These are phyloP conservation scores for Corymbia maculata DNA, from an alignment of 345 rosid species.

Conservation along the genomic window DNA sequence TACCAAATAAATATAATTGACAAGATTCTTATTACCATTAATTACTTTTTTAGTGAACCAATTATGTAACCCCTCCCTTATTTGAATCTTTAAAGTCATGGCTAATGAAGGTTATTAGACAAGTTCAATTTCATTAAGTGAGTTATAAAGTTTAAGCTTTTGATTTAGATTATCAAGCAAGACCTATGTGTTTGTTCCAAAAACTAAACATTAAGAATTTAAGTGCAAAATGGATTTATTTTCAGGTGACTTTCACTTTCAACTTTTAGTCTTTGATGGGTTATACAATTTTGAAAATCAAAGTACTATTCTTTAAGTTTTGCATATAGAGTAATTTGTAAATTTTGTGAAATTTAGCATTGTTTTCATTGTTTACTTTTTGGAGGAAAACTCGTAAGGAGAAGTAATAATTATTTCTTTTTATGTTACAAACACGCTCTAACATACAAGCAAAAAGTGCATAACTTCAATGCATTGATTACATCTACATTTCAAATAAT, in stretches of 20 bases:
- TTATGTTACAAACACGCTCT: not conserved
- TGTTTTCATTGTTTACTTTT: not conserved
- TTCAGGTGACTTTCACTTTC: not conserved
- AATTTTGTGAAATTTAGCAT: not conserved
- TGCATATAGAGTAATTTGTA: not conserved
- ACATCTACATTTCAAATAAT: not conserved
- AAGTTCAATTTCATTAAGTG: not conserved
- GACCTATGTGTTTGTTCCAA: not conserved
- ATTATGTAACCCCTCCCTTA: not conserved
- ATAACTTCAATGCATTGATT: not conserved
- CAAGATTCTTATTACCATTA: not conserved
- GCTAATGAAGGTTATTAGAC: not conserved
- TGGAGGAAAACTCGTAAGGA: not conserved
- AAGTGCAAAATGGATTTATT: not conserved
- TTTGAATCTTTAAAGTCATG: not conserved
- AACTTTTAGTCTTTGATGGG: not conserved
- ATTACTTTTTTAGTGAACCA: not conserved
- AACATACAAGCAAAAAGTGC: not conserved
- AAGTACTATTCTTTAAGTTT: not conserved
- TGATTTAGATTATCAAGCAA: not conserved
- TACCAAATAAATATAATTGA: not conserved
- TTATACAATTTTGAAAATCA: not conserved
- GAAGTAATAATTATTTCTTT: not conserved
- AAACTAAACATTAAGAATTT: not conserved
- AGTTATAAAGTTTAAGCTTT: not conserved